Evolutionary conservation across 345 rosid species (phyloP).

Genomic region (Lumnitzera racemosa): DNA sequence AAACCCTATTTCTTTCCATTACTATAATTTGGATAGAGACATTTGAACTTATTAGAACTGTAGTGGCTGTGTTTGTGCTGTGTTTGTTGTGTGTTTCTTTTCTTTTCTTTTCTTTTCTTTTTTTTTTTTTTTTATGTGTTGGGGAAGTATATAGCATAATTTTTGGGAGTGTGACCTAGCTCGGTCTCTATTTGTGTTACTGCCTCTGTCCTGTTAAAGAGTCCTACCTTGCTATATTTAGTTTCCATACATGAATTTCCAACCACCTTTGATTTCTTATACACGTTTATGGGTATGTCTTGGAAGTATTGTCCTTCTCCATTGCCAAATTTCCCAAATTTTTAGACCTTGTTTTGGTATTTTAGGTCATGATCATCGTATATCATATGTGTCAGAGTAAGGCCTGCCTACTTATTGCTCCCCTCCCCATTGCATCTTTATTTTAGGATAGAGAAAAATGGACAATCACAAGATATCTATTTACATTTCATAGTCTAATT

Average conservation of each 20-base stretch:
- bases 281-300: neutral
- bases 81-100: neutral
- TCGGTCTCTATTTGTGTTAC: slow-evolving; percentile 5
- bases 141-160: slow-evolving; percentile 9
- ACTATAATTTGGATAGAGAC: slow-evolving; percentile 16
- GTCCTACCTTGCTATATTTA: slow-evolving; percentile 20
- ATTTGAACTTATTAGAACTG: slow-evolving; percentile 1
- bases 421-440: too few relatives aligned
- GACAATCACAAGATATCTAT: too few relatives aligned
- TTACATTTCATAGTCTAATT: too few relatives aligned
- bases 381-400: too few relatives aligned
- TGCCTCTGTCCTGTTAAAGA: slow-evolving; percentile 15
- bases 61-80: slow-evolving; percentile 3
- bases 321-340: neutral
- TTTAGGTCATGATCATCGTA: too few relatives aligned
- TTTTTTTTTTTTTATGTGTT: neutral
- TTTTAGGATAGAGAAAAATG: too few relatives aligned
- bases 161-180: slow-evolving; percentile 9
- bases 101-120: too few relatives aligned
- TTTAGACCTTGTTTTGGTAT: too few relatives aligned
- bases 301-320: slow-evolving; percentile 1
- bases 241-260: neutral
- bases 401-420: too few relatives aligned
- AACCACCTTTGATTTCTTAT: neutral
- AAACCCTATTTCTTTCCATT: slow-evolving; percentile 16